Evolutionary conservation across 192 early-diverging fungal genomes (phyloP).

Genomic region (Pilaira anomala): DNA sequence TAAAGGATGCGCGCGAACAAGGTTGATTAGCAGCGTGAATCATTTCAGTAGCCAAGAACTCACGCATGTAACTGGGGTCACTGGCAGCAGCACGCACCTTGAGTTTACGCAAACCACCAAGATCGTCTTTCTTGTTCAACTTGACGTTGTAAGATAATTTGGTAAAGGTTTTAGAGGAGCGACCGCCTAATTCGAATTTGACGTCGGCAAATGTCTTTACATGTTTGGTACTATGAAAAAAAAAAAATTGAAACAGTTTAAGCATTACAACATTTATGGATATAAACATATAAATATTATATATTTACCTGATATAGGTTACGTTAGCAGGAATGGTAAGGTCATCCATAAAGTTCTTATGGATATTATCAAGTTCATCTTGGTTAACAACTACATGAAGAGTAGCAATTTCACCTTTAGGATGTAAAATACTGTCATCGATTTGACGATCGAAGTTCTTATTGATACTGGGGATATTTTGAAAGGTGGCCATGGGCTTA

Average conservation of each 20-base stretch:
- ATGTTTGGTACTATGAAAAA: not conserved
- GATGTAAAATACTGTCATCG: slow-evolving; percentile 3
- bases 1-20: slow-evolving; percentile 15
- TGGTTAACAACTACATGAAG: slow-evolving; percentile 17
- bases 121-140: not conserved
- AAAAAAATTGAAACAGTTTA: not conserved
- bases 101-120: slow-evolving; percentile 25
- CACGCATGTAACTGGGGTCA: slow-evolving; percentile 34
- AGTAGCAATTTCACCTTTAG: slow-evolving; percentile 16
- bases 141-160: slow-evolving; percentile 33
- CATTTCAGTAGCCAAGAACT: slow-evolving; percentile 21
- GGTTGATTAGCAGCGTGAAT: slow-evolving; percentile 16
- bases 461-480: not conserved
- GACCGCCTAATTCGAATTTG: slow-evolving; percentile 17
- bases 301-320: slow-evolving; percentile 27
- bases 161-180: slow-evolving; percentile 22
- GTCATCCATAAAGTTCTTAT: slow-evolving; percentile 9
- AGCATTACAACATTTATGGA: no score
- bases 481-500: slow-evolving; percentile 2
- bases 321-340: slow-evolving; percentile 15
- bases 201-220: slow-evolving; percentile 6
- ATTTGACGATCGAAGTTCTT: not conserved
- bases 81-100: slow-evolving; percentile 22
- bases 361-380: slow-evolving; percentile 16
- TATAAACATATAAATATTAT: not conserved